phyloP scores from a whole-genome alignment of 139 green algal species.

The Yamagishiella unicocca region DNA sequence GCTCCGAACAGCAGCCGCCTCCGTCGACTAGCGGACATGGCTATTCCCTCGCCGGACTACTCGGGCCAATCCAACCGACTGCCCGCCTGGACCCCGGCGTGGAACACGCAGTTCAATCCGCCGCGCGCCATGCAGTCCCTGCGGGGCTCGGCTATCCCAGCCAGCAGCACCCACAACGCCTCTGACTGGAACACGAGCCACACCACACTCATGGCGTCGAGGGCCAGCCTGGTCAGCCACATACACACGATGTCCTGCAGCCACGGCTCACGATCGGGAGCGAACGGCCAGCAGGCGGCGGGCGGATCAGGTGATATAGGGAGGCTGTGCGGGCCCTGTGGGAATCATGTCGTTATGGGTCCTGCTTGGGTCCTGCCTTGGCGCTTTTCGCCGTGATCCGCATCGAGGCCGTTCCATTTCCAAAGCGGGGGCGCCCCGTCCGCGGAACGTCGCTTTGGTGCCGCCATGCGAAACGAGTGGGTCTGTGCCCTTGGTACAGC shows the following conservation, averaged over 20 bases:
- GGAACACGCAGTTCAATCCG: too few species aligned
- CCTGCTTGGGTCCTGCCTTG: too few species aligned
- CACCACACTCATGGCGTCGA: neutral
- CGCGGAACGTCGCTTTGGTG: too few species aligned
- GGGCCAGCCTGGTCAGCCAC: constrained; percentile 2
- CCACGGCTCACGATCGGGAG: neutral
- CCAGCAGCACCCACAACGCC: constrained; percentile 7
- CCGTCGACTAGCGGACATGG: neutral
- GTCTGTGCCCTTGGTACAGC: too few species aligned
- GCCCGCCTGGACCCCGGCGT: neutral
- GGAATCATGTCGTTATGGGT: too few species aligned
- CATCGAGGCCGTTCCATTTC: too few species aligned
- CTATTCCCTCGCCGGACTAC: neutral
- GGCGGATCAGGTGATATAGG: too few species aligned
- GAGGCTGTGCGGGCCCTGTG: too few species aligned
- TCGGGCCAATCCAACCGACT: neutral
- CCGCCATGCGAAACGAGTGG: too few species aligned
- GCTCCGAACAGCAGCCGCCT: constrained; percentile 9
- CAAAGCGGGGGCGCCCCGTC: too few species aligned
- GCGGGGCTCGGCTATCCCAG: neutral
- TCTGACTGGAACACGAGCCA: constrained; percentile 3
- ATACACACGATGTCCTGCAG: constrained; percentile 13
- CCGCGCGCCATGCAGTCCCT: too few species aligned
- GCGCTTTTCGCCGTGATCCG: too few species aligned
- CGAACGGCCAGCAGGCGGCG: neutral